Evolutionary conservation across 176 grass and related monocot genomes (phyloP).

Genomic region (Raddia distichophylla): DNA sequence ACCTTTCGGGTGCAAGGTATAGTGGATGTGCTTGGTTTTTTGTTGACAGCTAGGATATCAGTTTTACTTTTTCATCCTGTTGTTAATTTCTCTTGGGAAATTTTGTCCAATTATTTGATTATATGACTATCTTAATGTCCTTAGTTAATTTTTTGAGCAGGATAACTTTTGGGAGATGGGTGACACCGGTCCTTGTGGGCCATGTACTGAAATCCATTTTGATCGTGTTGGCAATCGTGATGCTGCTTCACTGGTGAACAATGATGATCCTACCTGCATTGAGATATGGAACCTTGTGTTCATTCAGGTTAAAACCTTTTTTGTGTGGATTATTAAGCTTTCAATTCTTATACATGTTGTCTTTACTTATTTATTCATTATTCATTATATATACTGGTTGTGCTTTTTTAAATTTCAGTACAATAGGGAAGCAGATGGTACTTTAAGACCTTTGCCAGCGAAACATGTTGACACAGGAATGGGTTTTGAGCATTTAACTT

Average conservation of each 20-base stretch:
- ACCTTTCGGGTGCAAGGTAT: conserved; percentile 91
- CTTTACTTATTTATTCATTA: conserved; percentile 13
- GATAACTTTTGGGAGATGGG: conserved; percentile 95
- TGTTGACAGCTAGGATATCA: conserved; percentile 27
- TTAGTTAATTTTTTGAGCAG: conserved; percentile 39
- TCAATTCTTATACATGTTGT: background rate
- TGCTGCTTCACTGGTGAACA: conserved; percentile 86
- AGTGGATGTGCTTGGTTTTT: background rate
- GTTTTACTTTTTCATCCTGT: too few relatives aligned
- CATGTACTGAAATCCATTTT: conserved; percentile 96
- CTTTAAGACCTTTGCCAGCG: conserved; percentile 71
- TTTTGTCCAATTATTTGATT: conserved; percentile 3
- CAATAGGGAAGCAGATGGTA: conserved; percentile 79
- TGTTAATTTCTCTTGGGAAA: background rate
- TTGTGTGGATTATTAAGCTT: background rate
- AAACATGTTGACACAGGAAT: conserved; percentile 95
- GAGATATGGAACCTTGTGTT: conserved; percentile 98
- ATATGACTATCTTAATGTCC: background rate
- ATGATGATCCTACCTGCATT: conserved; percentile 88
- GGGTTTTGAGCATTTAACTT: conserved; percentile 88
- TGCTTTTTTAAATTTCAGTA: conserved; percentile 57
- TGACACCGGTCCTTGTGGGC: conserved; percentile 89
- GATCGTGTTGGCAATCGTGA: conserved; percentile 81
- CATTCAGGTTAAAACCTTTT: conserved; percentile 66
- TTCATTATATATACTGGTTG: background rate